Evolutionary conservation across 2,329 filamentous ascomycete genomes (phyloP), one percentile per base, ranked within the genome.

Genomic region (Penicillium sp.): DNA sequence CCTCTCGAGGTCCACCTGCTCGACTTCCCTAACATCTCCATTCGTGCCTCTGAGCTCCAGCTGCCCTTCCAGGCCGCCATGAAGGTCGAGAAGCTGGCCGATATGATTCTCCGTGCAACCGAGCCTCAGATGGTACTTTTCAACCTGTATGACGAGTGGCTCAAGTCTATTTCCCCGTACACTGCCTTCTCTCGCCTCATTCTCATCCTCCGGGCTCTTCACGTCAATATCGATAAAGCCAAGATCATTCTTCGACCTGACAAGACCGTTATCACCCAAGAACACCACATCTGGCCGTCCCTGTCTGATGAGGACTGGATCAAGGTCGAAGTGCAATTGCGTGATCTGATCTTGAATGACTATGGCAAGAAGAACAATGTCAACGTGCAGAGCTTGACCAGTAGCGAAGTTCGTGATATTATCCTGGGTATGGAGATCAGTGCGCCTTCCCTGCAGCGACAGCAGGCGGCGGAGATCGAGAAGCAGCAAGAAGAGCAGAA

Each of bases 291-390:
- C 71, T 99, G 94, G 94, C 94, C 94, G 1, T 88, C 91, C 0
- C 79, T 99, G 52, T 87, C 90, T 0, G 94, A 99, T 61, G 94
- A 99, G 66, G 92, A 96, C 60, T 99, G 94, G 94, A 94, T 99
- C 76, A 97, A 97, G 84, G 91, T 99, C n/a, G 94, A 99, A 80
- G 91, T 91, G 44, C 90, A 96, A 70, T 80, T 99, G 40, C 88
- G 94, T 72, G 94, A 99, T 79, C 79, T 99, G 62, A 99, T 99
- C 67, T 72, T 99, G 64, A 97, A 97, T 64, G 94, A 99, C 72
- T 99, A 99, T 71, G 94, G 94, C 70, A 99, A 97, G 84, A 99
- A 99, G 84, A 99, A 99, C 80, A 99, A 97, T 65, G 94, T 99
- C 79, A 99, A 99, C 67, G 93, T 94, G 13, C 95, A 95, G 16